phyloP scores from a whole-genome alignment of 129 eudicot species.

The Tagetes patula region DNA sequence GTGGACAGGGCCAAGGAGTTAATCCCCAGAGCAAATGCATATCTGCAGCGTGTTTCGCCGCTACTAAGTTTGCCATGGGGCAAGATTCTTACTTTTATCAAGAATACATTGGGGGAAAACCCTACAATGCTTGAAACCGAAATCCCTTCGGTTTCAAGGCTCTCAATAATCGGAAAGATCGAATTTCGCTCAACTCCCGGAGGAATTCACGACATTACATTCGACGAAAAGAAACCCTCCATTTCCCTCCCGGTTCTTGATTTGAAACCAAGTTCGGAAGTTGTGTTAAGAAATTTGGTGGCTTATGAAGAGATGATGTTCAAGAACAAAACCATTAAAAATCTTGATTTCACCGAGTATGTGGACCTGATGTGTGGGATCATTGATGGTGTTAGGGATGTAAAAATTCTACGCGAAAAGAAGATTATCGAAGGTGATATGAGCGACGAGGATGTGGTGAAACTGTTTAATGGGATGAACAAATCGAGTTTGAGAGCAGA shows the following conservation, averaged over 20 bases:
- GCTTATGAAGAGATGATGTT: slow-evolving; percentile 33
- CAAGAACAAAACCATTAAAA: slow-evolving; percentile 1
- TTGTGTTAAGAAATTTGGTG: slow-evolving; percentile 30
- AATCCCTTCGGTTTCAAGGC: slow-evolving; percentile 29
- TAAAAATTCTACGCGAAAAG: slow-evolving; percentile 24
- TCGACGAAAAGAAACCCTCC: slow-evolving; percentile 17
- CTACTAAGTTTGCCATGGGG: slow-evolving; percentile 30
- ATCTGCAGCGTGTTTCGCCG: slow-evolving; percentile 15
- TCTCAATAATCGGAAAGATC: slow-evolving; percentile 27
- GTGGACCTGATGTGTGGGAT: slow-evolving; percentile 41
- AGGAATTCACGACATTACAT: slow-evolving; percentile 33
- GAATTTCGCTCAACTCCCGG: slow-evolving; percentile 16
- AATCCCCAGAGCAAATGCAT: slow-evolving; percentile 9
- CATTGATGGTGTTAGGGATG: slow-evolving; percentile 29
- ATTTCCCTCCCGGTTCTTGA: slow-evolving; percentile 33
- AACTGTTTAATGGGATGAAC: slow-evolving; percentile 34
- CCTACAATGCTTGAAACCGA: slow-evolving; percentile 12
- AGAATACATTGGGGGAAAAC: slow-evolving; percentile 17
- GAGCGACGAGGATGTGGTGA: slow-evolving; percentile 17
- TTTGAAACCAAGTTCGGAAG: slow-evolving; percentile 23
- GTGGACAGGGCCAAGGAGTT: slow-evolving; percentile 9
- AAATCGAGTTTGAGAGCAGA: neutral
- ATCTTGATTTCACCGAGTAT: slow-evolving; percentile 36
- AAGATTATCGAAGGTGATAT: slow-evolving; percentile 30
- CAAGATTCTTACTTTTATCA: slow-evolving; percentile 18